These are phyloP conservation scores for Aspergillus amoenus DNA, from an alignment of 2,329 filamentous ascomycete species.

Conservation along the genomic window DNA sequence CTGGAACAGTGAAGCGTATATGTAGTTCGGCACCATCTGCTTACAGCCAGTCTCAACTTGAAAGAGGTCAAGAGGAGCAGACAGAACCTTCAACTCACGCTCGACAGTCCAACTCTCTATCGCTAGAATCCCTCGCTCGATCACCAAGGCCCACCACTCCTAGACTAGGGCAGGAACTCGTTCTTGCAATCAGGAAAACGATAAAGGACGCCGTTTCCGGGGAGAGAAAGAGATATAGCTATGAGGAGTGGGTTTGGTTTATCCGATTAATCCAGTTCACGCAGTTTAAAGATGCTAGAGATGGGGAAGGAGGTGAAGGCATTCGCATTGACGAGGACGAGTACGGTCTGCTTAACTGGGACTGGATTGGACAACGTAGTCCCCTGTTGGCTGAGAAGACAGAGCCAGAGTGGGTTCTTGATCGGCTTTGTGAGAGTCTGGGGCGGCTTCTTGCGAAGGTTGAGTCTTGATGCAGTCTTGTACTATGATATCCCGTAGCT, in stretches of 20 bases:
- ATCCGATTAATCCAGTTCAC: slow-evolving; percentile 69
- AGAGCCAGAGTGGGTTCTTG: slow-evolving; percentile 67
- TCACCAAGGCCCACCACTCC: slow-evolving; percentile 52
- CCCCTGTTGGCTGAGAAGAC: slow-evolving; percentile 63
- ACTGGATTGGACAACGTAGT: slow-evolving; percentile 69
- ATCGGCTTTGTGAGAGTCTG: slow-evolving; percentile 65
- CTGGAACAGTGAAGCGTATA: too few species aligned
- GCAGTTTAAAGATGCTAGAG: slow-evolving; percentile 14
- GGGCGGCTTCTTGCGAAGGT: neutral
- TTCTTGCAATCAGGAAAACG: slow-evolving; percentile 68
- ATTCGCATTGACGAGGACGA: slow-evolving; percentile 50
- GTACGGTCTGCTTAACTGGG: slow-evolving; percentile 65
- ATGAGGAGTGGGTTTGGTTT: slow-evolving; percentile 85
- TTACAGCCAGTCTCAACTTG: too few species aligned
- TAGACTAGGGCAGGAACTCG: slow-evolving; percentile 61
- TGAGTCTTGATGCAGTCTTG: too few species aligned
- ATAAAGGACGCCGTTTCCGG: slow-evolving; percentile 10
- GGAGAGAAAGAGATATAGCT: slow-evolving; percentile 65
- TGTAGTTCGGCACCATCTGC: too few species aligned
- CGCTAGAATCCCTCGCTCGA: slow-evolving; percentile 48
- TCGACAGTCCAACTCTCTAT: slow-evolving; percentile 33
- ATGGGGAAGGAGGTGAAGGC: slow-evolving; percentile 25
- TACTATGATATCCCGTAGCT: too few species aligned
- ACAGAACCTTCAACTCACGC: too few species aligned
- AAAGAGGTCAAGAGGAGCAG: too few species aligned